Base-by-base conservation (phyloP, 768 basidiomycete species). In the Xerocomus brunneocitrinus region DNA sequence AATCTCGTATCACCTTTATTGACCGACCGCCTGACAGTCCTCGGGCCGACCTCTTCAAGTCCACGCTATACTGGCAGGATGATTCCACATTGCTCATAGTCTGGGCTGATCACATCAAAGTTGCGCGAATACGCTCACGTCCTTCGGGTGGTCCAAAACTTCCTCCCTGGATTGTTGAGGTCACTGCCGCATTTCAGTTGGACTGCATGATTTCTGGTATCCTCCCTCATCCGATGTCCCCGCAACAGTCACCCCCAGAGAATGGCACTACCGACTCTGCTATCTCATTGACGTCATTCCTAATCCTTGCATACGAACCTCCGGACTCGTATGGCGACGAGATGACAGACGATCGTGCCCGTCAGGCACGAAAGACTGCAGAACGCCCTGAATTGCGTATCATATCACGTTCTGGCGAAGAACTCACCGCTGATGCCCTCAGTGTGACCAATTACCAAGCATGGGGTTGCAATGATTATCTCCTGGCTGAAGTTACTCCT, bases 131-230 rank as follows among this genome's bases (percentile, higher is more conserved):
- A 50, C 82, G 87, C 16, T 75, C 82, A 3, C 77, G 87, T 36
- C 77, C 75, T n/a, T 67, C 78, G 5, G 64, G 76, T 3, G 66
- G 76, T 0, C 71, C 78, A 2, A 79, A 76, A 54, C 70, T 77
- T 8, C 77, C 84, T 0, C 83, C 85, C 8, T 77, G 85, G 52
- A 69, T 83, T 36, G 91, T 91, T 49, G 95, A 98, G 63, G 88
- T 98, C 58, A 92, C 90, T 0, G 89, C 89, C 2, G 85, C 91
- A 38, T 92, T 98, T 70, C 87, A 93, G 64, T 75, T 98, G 43
- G 97, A 98, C 67, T 93, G 90, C 66, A 95, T 97, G 91, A 82
- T 98, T 38, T 82, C 94, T 1, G 95, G 95, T 22, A 84, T 99
- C 52, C 81, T 87, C 3, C 88, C 91, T 5, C 90, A 93, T 68